Conservation (phyloP, 106 monocot genomes). For the Acorus calamus region DNA sequence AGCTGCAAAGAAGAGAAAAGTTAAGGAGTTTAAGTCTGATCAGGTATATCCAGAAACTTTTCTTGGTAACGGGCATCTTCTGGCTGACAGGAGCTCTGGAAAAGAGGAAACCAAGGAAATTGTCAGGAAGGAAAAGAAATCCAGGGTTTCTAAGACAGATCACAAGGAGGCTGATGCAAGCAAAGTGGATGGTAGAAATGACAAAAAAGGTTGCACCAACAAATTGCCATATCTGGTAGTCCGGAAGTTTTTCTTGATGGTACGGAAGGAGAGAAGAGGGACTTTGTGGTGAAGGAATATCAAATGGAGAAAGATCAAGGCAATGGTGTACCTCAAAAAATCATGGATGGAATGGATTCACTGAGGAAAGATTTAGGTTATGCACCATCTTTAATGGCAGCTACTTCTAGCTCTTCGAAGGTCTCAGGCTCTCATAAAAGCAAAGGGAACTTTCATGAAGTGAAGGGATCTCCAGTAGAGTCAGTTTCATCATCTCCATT, state of each 20-base stretch:
- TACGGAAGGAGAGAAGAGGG: background rate
- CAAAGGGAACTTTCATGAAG: conserved; percentile 18
- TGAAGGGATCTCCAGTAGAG: conserved; percentile 19
- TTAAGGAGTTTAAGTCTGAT: background rate
- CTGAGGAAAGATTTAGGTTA: conserved; percentile 12
- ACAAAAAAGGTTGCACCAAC: background rate
- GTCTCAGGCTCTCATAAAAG: conserved; percentile 20
- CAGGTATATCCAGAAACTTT: background rate
- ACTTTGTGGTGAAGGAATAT: background rate
- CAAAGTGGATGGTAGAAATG: conserved; percentile 5
- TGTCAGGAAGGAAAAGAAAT: conserved; percentile 31
- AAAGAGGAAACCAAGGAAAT: conserved; percentile 17
- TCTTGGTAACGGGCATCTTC: background rate
- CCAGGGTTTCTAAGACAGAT: conserved; percentile 19
- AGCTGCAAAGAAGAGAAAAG: conserved; percentile 8
- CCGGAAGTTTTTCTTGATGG: background rate
- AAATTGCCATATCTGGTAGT: conserved; percentile 1
- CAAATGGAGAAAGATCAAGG: background rate
- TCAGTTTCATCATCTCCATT: conserved; percentile 28
- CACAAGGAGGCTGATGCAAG: conserved; percentile 7
- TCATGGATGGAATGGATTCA: conserved; percentile 6
- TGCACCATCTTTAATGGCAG: conserved; percentile 5
- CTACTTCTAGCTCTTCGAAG: conserved; percentile 24
- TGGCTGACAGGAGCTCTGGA: background rate
- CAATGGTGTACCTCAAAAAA: background rate